These are phyloP conservation scores for Epichloe sp. DNA, from an alignment of 2,329 filamentous ascomycete species.

Conservation along the genomic window DNA sequence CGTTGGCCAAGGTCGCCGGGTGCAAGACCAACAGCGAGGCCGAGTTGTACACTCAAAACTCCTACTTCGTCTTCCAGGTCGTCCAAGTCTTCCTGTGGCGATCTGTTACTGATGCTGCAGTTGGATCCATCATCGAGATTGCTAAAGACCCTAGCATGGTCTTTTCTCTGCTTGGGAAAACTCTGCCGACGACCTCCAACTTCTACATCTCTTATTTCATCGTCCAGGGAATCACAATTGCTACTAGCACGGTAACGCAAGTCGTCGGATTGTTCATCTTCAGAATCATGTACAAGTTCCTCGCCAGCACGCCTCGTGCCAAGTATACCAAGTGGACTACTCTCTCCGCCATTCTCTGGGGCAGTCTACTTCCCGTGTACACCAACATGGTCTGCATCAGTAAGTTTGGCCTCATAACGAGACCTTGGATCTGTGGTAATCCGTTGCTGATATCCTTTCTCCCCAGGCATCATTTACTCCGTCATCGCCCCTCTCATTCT, in stretches of 20 bases:
- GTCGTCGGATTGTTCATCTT: conserved; percentile 53
- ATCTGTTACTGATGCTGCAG: conserved; percentile 67
- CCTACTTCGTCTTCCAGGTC: conserved; percentile 83
- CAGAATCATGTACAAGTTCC: conserved; percentile 51
- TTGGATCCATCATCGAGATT: conserved; percentile 52
- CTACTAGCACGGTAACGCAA: conserved; percentile 60
- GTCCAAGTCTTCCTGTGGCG: conserved; percentile 88
- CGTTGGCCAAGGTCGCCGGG: conserved; percentile 64
- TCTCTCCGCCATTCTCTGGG: conserved; percentile 60
- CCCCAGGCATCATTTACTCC: conserved; percentile 56
- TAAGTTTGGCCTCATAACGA: conserved; percentile 15
- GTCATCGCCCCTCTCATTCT: conserved; percentile 75
- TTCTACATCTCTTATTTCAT: conserved; percentile 90
- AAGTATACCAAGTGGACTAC: conserved; percentile 62
- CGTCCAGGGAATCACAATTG: conserved; percentile 67
- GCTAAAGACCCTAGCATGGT: conserved; percentile 46
- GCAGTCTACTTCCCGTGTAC: conserved; percentile 61
- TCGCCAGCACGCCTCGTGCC: conserved; percentile 66
- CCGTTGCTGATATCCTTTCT: background rate
- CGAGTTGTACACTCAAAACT: conserved; percentile 82
- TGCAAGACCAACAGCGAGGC: conserved; percentile 66
- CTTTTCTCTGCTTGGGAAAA: conserved; percentile 52
- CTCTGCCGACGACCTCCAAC: conserved; percentile 74
- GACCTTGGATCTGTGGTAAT: conserved; percentile 9
- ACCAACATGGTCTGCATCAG: conserved; percentile 63